Conservation (phyloP, 495 filamentous ascomycete species). For the Talaromyces stipitatus region DNA sequence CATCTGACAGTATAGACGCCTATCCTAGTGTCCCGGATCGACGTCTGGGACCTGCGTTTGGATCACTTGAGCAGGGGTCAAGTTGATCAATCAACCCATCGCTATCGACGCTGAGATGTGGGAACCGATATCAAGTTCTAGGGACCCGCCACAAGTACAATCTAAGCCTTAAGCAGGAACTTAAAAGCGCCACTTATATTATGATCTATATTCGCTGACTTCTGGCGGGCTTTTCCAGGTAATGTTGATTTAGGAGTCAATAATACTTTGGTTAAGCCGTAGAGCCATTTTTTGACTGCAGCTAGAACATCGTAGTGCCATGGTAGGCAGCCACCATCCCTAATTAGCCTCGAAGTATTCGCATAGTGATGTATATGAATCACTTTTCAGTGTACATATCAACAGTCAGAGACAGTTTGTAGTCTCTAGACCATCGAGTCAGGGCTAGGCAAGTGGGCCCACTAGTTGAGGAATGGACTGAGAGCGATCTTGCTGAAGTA, state of each 20-base stretch:
- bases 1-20: neutral
- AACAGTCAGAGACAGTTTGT: neutral
- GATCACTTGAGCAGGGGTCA: slow-evolving; percentile 6
- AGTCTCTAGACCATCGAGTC: neutral
- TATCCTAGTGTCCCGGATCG: slow-evolving; percentile 2
- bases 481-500: neutral
- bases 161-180: neutral
- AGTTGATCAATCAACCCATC: slow-evolving; percentile 4
- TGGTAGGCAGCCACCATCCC: neutral
- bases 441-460: slow-evolving; percentile 2
- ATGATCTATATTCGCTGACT: neutral
- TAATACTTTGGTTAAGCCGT: neutral
- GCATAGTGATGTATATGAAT: neutral
- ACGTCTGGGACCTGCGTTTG: slow-evolving; percentile 5
- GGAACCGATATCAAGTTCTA: neutral
- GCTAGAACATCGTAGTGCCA: neutral
- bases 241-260: neutral
- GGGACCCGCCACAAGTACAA: slow-evolving; percentile 1
- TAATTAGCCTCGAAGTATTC: neutral
- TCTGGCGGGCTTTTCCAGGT: neutral
- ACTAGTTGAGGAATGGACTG: neutral
- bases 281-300: neutral
- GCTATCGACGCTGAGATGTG: slow-evolving; percentile 7
- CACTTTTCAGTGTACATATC: neutral
- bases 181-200: neutral